Evolutionary conservation across 2,329 filamentous ascomycete species (phyloP).

Genomic region (Claviceps digitariae): DNA sequence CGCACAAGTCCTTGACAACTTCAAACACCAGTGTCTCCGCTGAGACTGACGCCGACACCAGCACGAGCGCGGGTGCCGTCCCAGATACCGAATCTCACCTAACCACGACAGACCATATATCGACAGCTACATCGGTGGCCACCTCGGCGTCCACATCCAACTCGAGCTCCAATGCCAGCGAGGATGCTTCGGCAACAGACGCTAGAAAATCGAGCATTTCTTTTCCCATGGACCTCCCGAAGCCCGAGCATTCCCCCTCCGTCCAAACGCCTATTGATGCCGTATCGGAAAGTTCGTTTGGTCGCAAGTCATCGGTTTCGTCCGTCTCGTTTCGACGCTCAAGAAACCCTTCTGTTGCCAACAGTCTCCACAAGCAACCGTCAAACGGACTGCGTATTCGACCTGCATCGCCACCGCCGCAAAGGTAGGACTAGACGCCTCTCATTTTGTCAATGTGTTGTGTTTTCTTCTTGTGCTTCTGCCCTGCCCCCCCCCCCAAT

Average conservation of each 20-base stretch:
- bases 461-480: neutral
- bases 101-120: neutral
- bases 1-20: too few species aligned
- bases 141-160: constrained; percentile 2
- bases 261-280: constrained; percentile 3
- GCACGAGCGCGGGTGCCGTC: neutral
- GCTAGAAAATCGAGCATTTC: constrained; percentile 20
- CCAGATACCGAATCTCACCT: neutral
- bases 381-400: neutral
- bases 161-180: constrained; percentile 14
- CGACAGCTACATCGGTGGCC: neutral
- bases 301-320: constrained; percentile 5
- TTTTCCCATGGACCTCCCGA: constrained; percentile 20
- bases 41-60: neutral
- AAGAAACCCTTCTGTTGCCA: constrained; percentile 2
- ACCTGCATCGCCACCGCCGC: constrained; percentile 5
- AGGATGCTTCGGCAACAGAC: constrained; percentile 14
- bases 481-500: neutral
- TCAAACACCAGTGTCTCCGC: neutral
- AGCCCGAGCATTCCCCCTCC: constrained; percentile 9
- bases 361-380: neutral
- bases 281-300: constrained; percentile 5
- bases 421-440: constrained; percentile 1
- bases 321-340: constrained; percentile 3
- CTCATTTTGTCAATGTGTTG: neutral